phyloP scores from a whole-genome alignment of 805 yeast species.

The Yamadazyma sp. region DNA sequence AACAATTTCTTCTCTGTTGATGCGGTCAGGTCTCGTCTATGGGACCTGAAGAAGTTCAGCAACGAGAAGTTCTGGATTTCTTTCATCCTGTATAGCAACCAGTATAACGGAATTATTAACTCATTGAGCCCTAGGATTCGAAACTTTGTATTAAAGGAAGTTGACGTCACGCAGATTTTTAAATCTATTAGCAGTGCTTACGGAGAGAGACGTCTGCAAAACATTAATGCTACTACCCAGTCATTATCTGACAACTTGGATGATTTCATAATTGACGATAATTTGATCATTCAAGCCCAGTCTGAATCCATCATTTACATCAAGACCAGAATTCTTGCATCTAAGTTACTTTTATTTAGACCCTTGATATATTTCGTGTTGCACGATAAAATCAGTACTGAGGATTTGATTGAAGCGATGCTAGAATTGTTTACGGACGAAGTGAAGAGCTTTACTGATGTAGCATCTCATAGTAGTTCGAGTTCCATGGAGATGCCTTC shows the following conservation, averaged over 20 bases:
- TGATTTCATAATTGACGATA: conserved; percentile 36
- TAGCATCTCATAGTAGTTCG: not conserved
- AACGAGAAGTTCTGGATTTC: conserved; percentile 24
- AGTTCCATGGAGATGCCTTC: conserved; percentile 8
- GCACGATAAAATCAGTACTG: conserved; percentile 27
- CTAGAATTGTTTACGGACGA: conserved; percentile 17
- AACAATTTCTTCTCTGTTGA: conserved; percentile 30
- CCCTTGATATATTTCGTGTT: conserved; percentile 35
- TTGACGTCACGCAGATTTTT: conserved; percentile 30
- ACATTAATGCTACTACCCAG: conserved; percentile 6
- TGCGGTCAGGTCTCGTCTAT: conserved; percentile 13
- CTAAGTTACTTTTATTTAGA: conserved; percentile 33
- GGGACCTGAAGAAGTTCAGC: conserved; percentile 28
- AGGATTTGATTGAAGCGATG: conserved; percentile 29
- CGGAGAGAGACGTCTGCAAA: conserved; percentile 16
- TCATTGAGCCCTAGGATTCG: conserved; percentile 35
- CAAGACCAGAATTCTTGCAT: conserved; percentile 34
- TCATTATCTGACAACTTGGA: conserved; percentile 24
- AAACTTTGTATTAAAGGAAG: conserved; percentile 32
- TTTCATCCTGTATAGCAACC: conserved; percentile 33
- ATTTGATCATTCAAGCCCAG: conserved; percentile 31
- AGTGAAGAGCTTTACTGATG: not conserved
- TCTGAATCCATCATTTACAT: conserved; percentile 39
- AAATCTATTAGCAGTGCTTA: conserved; percentile 25
- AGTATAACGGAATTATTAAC: conserved; percentile 38